These are phyloP conservation scores for Agrostemma githago DNA, from an alignment of 148 eudicot genomes.

Conservation along the genomic window DNA sequence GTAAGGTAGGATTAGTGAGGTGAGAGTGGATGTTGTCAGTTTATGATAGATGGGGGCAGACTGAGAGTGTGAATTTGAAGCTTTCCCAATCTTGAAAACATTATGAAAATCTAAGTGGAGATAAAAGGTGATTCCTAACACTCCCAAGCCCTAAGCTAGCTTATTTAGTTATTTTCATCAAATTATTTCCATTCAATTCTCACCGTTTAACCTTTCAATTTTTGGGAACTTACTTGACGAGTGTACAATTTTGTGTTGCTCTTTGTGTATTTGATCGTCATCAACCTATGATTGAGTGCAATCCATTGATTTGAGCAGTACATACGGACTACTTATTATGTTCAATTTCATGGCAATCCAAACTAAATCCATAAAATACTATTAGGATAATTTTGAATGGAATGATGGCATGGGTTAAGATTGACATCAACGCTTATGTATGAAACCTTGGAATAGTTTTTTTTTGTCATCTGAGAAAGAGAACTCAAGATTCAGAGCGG, in stretches of 20 bases:
- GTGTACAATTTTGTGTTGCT: neutral
- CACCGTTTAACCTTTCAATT: neutral
- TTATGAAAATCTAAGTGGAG: constrained; percentile 28
- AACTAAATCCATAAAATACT: too few species aligned
- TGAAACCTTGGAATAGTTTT: too few species aligned
- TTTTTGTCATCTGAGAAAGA: too few species aligned
- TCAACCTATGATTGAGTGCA: constrained; percentile 23
- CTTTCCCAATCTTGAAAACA: constrained; percentile 16
- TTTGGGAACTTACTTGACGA: neutral
- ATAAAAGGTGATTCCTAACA: constrained; percentile 30
- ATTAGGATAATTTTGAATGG: too few species aligned
- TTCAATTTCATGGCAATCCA: neutral
- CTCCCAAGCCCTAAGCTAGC: constrained; percentile 14
- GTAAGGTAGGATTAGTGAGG: constrained; percentile 30
- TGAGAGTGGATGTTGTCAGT: constrained; percentile 23
- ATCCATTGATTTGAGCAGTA: constrained; percentile 21
- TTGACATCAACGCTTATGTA: too few species aligned
- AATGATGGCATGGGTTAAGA: too few species aligned
- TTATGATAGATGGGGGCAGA: constrained; percentile 2
- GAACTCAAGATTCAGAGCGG: too few species aligned
- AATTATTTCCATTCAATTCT: neutral
- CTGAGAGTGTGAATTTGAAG: constrained; percentile 21
- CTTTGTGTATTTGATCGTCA: constrained; percentile 6
- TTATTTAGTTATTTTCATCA: neutral
- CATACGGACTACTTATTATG: neutral